A percentile compares a stretch with the other conserved stretches of the same genome.
Conservation (phyloP, 2,329 filamentous ascomycete species). For the Curvularia verruculosa region DNA sequence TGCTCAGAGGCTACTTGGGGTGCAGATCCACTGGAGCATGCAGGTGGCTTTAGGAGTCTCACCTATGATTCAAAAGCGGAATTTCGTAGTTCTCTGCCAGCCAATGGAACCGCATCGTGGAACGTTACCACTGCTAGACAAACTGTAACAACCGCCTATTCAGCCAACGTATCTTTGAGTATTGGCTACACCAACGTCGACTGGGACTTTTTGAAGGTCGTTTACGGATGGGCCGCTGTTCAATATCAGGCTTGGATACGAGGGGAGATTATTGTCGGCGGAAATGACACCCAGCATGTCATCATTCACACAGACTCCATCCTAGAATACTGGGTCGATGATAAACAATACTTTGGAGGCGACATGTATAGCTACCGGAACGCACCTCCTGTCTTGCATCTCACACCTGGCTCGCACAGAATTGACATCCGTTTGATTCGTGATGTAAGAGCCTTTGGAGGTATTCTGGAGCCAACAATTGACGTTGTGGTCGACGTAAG, state of each 20-base stretch:
- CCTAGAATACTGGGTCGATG: slow-evolving; percentile 61
- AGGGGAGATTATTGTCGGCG: slow-evolving; percentile 54
- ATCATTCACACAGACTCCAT: slow-evolving; percentile 56
- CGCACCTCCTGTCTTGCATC: slow-evolving; percentile 57
- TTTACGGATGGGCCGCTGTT: slow-evolving; percentile 65
- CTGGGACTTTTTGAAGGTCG: slow-evolving; percentile 58
- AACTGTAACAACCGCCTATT: slow-evolving; percentile 27
- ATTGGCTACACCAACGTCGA: slow-evolving; percentile 59
- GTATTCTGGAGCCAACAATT: slow-evolving; percentile 55
- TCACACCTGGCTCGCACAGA: slow-evolving; percentile 57
- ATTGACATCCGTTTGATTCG: slow-evolving; percentile 61
- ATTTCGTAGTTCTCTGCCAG: slow-evolving; percentile 59
- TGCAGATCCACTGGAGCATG: slow-evolving; percentile 61
- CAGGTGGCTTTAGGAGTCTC: slow-evolving; percentile 60
- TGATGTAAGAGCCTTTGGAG: slow-evolving; percentile 64
- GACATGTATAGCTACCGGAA: slow-evolving; percentile 61
- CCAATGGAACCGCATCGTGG: slow-evolving; percentile 60
- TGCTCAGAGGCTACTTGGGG: slow-evolving; percentile 62
- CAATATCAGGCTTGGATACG: slow-evolving; percentile 66
- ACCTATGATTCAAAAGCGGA: slow-evolving; percentile 49
- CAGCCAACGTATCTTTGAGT: slow-evolving; percentile 49
- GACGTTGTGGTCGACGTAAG: slow-evolving; percentile 45
- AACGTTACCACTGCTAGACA: slow-evolving; percentile 46
- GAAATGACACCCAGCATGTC: slow-evolving; percentile 44
- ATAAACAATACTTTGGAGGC: slow-evolving; percentile 61